A percentile compares a stretch with the other conserved stretches of the same genome.
These are phyloP conservation scores for Senecio squalidus DNA, from an alignment of 140 eudicot species.

Conservation along the genomic window DNA sequence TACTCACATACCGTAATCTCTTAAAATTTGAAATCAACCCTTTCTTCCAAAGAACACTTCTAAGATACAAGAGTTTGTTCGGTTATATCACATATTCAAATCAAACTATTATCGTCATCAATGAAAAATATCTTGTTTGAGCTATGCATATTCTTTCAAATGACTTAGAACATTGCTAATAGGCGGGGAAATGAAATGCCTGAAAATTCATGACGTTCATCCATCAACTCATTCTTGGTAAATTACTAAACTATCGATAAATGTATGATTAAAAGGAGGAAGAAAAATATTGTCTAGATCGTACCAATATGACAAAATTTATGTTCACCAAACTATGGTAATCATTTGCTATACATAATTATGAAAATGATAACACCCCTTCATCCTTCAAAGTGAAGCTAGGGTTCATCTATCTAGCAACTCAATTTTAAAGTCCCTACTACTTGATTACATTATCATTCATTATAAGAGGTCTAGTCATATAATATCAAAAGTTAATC, in stretches of 20 bases:
- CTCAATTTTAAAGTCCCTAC: conserved; percentile 22
- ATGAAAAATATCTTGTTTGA: not conserved
- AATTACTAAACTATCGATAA: not conserved
- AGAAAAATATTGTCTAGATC: not conserved
- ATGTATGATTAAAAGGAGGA: not conserved
- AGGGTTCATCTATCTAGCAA: conserved; percentile 31
- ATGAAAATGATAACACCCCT: conserved; percentile 22
- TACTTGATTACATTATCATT: conserved; percentile 35
- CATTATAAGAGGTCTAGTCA: conserved; percentile 14
- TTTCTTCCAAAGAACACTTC: not conserved
- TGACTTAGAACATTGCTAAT: not conserved
- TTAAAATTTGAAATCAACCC: not conserved
- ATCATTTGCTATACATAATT: conserved; percentile 20
- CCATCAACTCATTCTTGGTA: not conserved
- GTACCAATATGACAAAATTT: conserved; percentile 10
- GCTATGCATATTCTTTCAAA: not conserved
- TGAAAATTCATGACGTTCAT: not conserved
- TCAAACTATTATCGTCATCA: not conserved
- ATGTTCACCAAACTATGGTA: conserved; percentile 30
- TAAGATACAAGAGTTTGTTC: not conserved
- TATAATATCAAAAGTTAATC: not conserved
- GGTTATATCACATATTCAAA: not conserved
- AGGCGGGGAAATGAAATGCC: not conserved
- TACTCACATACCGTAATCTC: not conserved
- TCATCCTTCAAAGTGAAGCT: conserved; percentile 27